Evolutionary conservation across 2,329 filamentous ascomycete species (phyloP).

Genomic region (Graphiopsis chlorocephala): DNA sequence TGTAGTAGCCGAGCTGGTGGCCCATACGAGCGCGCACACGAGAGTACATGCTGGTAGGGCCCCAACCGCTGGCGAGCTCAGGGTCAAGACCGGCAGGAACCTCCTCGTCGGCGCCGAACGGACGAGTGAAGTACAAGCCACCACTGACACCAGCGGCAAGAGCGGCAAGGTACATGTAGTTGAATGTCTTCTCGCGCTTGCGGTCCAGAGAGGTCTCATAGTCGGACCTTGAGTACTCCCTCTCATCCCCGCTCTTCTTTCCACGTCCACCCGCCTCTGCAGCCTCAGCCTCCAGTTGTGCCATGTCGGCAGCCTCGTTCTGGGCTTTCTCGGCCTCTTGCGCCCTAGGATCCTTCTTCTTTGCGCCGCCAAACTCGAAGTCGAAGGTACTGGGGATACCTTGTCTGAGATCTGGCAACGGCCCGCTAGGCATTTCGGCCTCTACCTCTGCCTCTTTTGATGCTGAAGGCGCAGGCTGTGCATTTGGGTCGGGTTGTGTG

Average conservation of each 20-base stretch:
- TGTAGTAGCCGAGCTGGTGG: conserved; percentile 85
- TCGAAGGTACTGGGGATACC: conserved; percentile 90
- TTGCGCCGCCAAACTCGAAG: conserved; percentile 61
- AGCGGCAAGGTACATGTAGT: conserved; percentile 67
- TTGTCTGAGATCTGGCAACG: conserved; percentile 86
- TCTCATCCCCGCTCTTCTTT: conserved; percentile 43
- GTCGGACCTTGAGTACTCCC: conserved; percentile 70
- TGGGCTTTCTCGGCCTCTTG: conserved; percentile 21
- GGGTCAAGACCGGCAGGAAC: conserved; percentile 52
- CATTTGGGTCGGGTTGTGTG: conserved; percentile 19
- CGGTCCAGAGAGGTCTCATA: conserved; percentile 91
- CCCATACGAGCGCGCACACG: conserved; percentile 72
- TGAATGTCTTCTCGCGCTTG: conserved; percentile 71
- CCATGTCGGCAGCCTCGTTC: conserved; percentile 28
- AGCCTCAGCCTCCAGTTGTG: conserved; percentile 25
- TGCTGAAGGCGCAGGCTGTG: conserved; percentile 20
- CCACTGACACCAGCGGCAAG: conserved; percentile 56
- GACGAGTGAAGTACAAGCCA: conserved; percentile 74
- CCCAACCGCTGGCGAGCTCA: conserved; percentile 79
- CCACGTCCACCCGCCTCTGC: conserved; percentile 41
- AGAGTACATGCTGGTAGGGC: conserved; percentile 70
- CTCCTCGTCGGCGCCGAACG: conserved; percentile 81
- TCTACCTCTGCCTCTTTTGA: conserved; percentile 17
- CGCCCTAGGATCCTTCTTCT: conserved; percentile 27
- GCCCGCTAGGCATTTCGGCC: conserved; percentile 43